Base-by-base conservation (phyloP, 1,284 basidiomycete species). In the Rhodotorula sp. region DNA sequence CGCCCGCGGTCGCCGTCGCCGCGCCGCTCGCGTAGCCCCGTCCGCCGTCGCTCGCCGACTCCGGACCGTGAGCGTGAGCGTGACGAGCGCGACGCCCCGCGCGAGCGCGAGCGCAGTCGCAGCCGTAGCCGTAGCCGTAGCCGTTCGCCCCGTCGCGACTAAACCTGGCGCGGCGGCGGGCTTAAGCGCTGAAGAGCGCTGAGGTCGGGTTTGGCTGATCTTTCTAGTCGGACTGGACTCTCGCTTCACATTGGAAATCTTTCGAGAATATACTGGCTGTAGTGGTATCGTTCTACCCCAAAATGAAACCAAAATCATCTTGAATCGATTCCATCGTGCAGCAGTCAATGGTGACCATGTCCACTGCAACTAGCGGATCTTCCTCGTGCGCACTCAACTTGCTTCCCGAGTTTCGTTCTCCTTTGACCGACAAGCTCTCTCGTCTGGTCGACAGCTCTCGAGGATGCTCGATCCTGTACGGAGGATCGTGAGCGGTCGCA, bases 401-500 rank as follows among this genome's bases (percentile, higher is more conserved):
- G 15, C n/a, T 12, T 43, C 38, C 43, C 21, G 19, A 19, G 18
- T 23, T 23, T 14, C 1, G 2, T 18, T 31, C 12, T 5, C 7
- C 34, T n/a, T 23, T 21, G 5, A n/a, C 19, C 14, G 1, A 28
- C 50, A 28, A 15, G 14, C 16, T 47, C 23, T 14, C 58, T 45
- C n/a, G 58, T 6, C 26, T 26, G 16, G 5, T 28, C 34, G 34
- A 34, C 34, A 34, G 34, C 34, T 34, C n/a, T 10, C n/a, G 18
- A 43, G 38, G 38, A 63, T 63, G 62, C 43, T 63, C 2, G 66
- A 70, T 54, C 52, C 57, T 15, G 47, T 70, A 5, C 75, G 83
- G n/a, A 79, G 81, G 55, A 78, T 85, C 66, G 83, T 85, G 18
- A 83, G 81, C 57, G 84, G 84, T 52, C 80, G 86, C 70, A 95